phyloP scores from a whole-genome alignment of 352 stramenopile genomes.

The Pythium vanterpoolii region DNA sequence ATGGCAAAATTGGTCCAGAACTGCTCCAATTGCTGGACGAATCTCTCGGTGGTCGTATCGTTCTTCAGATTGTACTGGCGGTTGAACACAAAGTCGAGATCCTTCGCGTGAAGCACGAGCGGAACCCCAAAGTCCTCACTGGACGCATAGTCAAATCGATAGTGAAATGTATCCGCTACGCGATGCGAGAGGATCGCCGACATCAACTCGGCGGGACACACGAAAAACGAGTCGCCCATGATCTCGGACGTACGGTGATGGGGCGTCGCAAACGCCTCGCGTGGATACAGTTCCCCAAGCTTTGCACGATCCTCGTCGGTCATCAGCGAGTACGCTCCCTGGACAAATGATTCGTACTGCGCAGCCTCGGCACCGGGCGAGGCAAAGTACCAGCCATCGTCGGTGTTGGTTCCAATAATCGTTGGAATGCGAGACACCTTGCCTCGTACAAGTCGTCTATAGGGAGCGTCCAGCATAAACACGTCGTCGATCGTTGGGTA shows the following conservation, averaged over 20 bases:
- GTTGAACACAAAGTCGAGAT: conserved; percentile 6
- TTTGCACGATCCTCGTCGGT: not conserved
- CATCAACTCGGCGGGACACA: not conserved
- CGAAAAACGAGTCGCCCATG: not conserved
- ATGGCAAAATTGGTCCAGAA: conserved; percentile 6
- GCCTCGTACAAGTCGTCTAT: not conserved
- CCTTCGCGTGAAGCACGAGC: conserved; percentile 5
- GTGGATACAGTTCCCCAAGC: not conserved
- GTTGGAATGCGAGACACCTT: conserved; percentile 12
- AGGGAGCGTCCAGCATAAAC: not conserved
- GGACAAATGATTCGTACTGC: not conserved
- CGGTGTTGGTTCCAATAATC: conserved; percentile 14
- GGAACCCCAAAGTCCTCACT: not conserved
- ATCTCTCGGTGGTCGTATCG: not conserved
- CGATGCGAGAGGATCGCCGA: not conserved
- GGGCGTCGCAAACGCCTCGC: not conserved
- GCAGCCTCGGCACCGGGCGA: not conserved
- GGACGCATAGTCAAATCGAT: conserved; percentile 10
- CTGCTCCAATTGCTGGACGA: not conserved
- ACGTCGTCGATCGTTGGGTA: not conserved
- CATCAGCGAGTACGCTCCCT: not conserved
- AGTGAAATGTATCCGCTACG: conserved; percentile 5
- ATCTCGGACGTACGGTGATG: conserved; percentile 7
- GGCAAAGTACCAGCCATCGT: conserved; percentile 13
- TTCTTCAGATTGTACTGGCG: not conserved